Evolutionary conservation across 139 green algal genomes (phyloP), one percentile per base, ranked within the genome.

Genomic region (Mesotaenium endlicherianum): DNA sequence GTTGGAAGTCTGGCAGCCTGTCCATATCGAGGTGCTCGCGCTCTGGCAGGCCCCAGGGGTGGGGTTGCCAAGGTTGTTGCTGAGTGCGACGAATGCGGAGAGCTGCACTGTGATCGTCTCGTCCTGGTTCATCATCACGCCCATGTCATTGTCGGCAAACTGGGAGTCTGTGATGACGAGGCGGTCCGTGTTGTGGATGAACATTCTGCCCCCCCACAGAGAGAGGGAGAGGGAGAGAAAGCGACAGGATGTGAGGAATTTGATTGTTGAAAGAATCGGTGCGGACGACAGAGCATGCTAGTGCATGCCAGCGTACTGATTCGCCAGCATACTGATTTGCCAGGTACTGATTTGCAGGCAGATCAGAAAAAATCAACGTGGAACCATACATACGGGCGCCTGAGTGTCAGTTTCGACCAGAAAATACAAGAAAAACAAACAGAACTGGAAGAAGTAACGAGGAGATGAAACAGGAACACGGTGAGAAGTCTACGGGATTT

Each of bases 21-120:
- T 14, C 44, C 43, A 81, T 0, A 70, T n/a, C 42, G 43, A 30
- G 0, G 77, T 68, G 14, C 34, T 20, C 2, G 26, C 38, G 57
- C 77, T 77, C 6, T 68, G n/a, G 1, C 30, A 45, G n/a, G n/a
- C n/a, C n/a, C n/a, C n/a, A n/a, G n/a, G n/a, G n/a, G n/a, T n/a
- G 3, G 77, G 77, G 16, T 77, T 77, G 43, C 79, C 79, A 41
- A 67, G 60, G 60, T 85, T 85, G 39, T 42, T 69, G 34, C 60
- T 80, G 6, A 80, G 60, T 30, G 39, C 79, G 6, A 85, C 79
- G 38, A 85, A 59, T 20, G 36, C 38, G 36, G 50, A 80, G 39
- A 39, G 11, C 4, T 78, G 31, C 4, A 80, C 45, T 20, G 38
- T 42, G 40, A 31, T 44, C 8, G 17, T 14, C 17, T 80, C n/a